These are phyloP conservation scores for Mycogone perniciosa DNA, from an alignment of 2,329 filamentous ascomycete species.

Conservation along the genomic window DNA sequence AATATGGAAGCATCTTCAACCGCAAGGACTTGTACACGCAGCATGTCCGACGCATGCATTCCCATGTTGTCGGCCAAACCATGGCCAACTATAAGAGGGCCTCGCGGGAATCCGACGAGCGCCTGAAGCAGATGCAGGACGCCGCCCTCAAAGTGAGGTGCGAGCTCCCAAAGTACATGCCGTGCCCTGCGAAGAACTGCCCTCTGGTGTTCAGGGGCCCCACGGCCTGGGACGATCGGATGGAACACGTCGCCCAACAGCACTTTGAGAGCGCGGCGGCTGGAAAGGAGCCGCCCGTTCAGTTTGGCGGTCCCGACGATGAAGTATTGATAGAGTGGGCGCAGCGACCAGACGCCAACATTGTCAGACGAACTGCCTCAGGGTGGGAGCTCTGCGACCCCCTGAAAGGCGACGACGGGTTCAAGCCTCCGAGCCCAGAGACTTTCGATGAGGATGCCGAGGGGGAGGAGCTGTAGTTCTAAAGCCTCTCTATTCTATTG, in stretches of 20 bases:
- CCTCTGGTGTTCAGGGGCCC: constrained; percentile 50
- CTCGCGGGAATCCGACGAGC: constrained; percentile 40
- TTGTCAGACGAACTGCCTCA: constrained; percentile 23
- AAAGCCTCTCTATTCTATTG: not conserved
- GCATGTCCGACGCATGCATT: constrained; percentile 82
- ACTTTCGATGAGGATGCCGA: constrained; percentile 23
- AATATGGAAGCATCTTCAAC: constrained; percentile 67
- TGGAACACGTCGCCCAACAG: constrained; percentile 74
- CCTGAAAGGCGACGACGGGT: constrained; percentile 18
- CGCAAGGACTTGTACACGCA: constrained; percentile 89
- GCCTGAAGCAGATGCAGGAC: constrained; percentile 49
- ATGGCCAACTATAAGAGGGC: constrained; percentile 32
- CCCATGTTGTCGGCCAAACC: constrained; percentile 35
- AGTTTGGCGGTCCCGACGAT: constrained; percentile 36
- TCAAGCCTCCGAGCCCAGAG: not conserved
- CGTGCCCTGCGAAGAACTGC: constrained; percentile 60
- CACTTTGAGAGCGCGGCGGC: constrained; percentile 57
- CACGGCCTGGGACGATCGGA: constrained; percentile 69
- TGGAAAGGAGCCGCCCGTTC: constrained; percentile 22
- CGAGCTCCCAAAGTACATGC: constrained; percentile 51
- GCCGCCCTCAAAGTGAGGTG: constrained; percentile 58
- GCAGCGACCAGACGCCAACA: constrained; percentile 21
- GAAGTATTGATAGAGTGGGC: constrained; percentile 36
- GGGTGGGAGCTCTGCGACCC: constrained; percentile 31
- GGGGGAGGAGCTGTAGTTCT: constrained; percentile 15